A percentile compares a stretch with the other conserved stretches of the same genome.
Conservation (phyloP, 345 rosid species). For the Camelina hispida region DNA sequence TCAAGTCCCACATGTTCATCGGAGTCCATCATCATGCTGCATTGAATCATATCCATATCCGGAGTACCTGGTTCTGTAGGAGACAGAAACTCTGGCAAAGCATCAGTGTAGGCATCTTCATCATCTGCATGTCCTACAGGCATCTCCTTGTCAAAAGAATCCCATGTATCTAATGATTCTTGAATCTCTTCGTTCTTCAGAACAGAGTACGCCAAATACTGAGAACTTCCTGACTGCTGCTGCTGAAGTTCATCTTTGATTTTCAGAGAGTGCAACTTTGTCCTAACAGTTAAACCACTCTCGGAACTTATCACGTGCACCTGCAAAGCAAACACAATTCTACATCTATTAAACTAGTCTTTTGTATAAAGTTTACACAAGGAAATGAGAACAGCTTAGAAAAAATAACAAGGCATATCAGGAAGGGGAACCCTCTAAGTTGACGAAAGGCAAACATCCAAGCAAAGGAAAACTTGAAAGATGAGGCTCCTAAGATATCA, state of each 20-base stretch:
- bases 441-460: conserved; percentile 25
- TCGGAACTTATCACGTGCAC: conserved; percentile 73
- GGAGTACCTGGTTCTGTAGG: conserved; percentile 59
- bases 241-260: conserved; percentile 94
- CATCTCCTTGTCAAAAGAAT: conserved; percentile 50
- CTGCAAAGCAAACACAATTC: conserved; percentile 51
- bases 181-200: conserved; percentile 60
- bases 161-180: conserved; percentile 45
- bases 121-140: conserved; percentile 62
- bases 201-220: conserved; percentile 82
- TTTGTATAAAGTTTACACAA: conserved; percentile 6
- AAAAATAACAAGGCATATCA: conserved; percentile 13
- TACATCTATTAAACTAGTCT: conserved; percentile 32
- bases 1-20: conserved; percentile 52
- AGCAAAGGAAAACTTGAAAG: conserved; percentile 23
- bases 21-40: conserved; percentile 50
- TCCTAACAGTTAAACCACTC: conserved; percentile 69
- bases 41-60: conserved; percentile 54
- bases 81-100: conserved; percentile 84
- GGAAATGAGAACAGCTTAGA: not conserved
- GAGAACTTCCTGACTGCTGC: conserved; percentile 55
- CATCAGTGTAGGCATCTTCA: conserved; percentile 85
- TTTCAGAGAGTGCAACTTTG: conserved; percentile 89
- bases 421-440: conserved; percentile 23
- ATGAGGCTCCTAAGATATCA: conserved; percentile 7